phyloP scores from a whole-genome alignment of 31 red algal genomes.

The Porphyra umbilicalis region DNA sequence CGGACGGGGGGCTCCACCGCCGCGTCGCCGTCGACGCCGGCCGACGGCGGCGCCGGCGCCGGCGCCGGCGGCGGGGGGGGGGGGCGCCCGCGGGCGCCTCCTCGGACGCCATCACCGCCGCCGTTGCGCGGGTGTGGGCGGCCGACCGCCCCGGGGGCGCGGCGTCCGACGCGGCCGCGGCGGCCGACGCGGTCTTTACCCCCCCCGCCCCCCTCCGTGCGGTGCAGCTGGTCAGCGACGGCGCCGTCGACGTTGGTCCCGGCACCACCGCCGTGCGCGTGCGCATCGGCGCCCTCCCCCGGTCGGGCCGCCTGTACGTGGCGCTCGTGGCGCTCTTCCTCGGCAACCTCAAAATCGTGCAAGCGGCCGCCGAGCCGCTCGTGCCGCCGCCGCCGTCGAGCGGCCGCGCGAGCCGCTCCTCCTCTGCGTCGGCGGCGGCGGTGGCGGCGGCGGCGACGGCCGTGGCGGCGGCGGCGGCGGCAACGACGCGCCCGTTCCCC shows the following conservation, averaged over 20 bases:
- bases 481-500: slow-evolving; percentile 18
- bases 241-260: neutral
- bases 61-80: too few species aligned
- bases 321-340: slow-evolving; percentile 38
- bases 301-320: slow-evolving; percentile 29
- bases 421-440: neutral
- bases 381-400: slow-evolving; percentile 16
- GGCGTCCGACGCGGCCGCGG: neutral
- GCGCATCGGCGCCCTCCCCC: slow-evolving; percentile 15
- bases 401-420: slow-evolving; percentile 10
- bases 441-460: slow-evolving; percentile 8
- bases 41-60: neutral
- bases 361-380: slow-evolving; percentile 11
- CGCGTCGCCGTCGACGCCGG: neutral
- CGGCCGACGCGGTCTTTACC: neutral
- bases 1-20: neutral
- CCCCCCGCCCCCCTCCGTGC: too few species aligned
- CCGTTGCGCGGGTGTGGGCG: neutral
- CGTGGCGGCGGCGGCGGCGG: slow-evolving; percentile 11
- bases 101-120: neutral
- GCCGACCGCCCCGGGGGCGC: neutral
- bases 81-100: neutral
- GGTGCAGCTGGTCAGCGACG: slow-evolving; percentile 15
- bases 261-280: slow-evolving; percentile 36
- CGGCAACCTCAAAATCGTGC: slow-evolving; percentile 54